These are phyloP conservation scores for Seminavis robusta DNA, from an alignment of 108 stramenopile species.

Conservation along the genomic window DNA sequence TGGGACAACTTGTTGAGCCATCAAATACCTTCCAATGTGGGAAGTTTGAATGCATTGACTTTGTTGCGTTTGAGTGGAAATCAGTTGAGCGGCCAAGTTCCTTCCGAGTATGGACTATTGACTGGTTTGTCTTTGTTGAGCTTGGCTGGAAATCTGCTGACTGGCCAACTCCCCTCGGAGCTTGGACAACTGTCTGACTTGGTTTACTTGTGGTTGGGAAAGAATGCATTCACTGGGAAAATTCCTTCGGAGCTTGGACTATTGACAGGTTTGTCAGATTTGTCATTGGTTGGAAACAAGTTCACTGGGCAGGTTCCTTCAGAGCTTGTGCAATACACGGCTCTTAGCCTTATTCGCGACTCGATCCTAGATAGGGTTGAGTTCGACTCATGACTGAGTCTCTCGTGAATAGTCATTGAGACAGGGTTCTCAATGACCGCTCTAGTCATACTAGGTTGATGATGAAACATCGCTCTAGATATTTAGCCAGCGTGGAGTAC, in stretches of 20 bases:
- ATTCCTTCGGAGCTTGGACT: constrained; percentile 55
- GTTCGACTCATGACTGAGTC: too few relatives aligned
- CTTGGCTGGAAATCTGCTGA: constrained; percentile 39
- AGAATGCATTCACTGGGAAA: constrained; percentile 42
- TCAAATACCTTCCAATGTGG: constrained; percentile 39
- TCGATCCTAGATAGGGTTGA: too few relatives aligned
- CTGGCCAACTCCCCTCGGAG: constrained; percentile 40
- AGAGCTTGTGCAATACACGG: too few relatives aligned
- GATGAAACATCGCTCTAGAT: too few relatives aligned
- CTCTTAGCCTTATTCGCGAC: too few relatives aligned
- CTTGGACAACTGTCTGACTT: constrained; percentile 46
- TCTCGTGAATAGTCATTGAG: too few relatives aligned
- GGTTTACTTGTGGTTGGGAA: constrained; percentile 34
- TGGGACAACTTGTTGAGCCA: constrained; percentile 46
- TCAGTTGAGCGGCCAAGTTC: constrained; percentile 32
- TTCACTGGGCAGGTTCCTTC: constrained; percentile 12
- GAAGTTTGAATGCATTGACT: constrained; percentile 35
- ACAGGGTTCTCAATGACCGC: too few relatives aligned
- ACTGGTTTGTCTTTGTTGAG: constrained; percentile 29
- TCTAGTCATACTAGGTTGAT: too few relatives aligned
- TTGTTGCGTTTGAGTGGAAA: constrained; percentile 43
- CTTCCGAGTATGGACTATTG: constrained; percentile 24
- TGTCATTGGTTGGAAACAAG: constrained; percentile 25
- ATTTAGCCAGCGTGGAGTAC: too few relatives aligned
- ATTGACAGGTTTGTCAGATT: constrained; percentile 21